Evolutionary conservation across 192 early-diverging fungal species (phyloP).

Genomic region (Mortierella alpina): DNA sequence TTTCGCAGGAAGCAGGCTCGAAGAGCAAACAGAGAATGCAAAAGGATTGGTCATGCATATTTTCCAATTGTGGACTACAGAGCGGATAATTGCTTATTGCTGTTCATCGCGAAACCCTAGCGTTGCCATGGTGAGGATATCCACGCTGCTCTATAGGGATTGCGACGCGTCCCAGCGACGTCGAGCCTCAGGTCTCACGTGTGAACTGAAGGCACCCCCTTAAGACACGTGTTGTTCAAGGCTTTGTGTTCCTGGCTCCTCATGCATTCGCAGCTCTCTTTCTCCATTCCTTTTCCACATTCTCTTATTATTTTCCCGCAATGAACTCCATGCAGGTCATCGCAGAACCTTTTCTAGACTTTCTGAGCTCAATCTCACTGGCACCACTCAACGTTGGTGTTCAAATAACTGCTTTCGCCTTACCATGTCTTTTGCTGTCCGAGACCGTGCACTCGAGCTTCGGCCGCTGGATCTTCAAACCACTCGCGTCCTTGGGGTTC

Average conservation of each 20-base stretch:
- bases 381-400: constrained; percentile 37
- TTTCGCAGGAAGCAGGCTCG: too few relatives aligned
- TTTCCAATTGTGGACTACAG: too few relatives aligned
- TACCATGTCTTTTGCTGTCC: constrained; percentile 35
- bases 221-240: background rate
- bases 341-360: constrained; percentile 20
- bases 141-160: too few relatives aligned
- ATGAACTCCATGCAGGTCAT: background rate
- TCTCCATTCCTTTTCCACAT: background rate
- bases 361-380: constrained; percentile 20
- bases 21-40: too few relatives aligned
- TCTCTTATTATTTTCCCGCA: background rate
- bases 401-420: constrained; percentile 42
- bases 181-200: too few relatives aligned
- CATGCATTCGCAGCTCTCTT: background rate
- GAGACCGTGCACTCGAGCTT: constrained; percentile 18
- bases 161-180: too few relatives aligned
- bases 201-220: background rate
- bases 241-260: background rate
- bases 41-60: too few relatives aligned
- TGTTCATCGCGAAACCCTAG: too few relatives aligned
- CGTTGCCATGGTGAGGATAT: too few relatives aligned
- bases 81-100: too few relatives aligned
- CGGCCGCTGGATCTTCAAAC: constrained; percentile 45
- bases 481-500: constrained; percentile 47